Percentiles rank a stretch among this genome's conserved stretches.
These are phyloP conservation scores for Podospora conica DNA, from an alignment of 495 filamentous ascomycete genomes.

Conservation along the genomic window DNA sequence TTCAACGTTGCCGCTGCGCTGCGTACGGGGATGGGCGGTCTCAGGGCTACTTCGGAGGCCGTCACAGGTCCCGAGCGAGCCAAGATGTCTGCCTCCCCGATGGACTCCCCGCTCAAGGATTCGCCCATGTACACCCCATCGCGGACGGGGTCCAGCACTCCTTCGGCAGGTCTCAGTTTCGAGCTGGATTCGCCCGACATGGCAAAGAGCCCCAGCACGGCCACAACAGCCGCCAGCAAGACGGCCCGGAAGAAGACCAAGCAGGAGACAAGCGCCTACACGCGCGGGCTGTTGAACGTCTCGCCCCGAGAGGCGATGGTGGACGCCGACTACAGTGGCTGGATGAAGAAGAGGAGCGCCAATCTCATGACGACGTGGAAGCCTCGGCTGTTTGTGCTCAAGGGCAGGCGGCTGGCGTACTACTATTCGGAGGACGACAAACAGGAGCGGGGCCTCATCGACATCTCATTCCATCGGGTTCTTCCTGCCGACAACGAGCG, in stretches of 20 bases:
- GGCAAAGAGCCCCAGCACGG: constrained; percentile 47
- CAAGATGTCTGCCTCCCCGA: constrained; percentile 42
- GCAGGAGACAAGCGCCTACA: constrained; percentile 92
- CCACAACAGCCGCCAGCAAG: constrained; percentile 36
- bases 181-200: constrained; percentile 69
- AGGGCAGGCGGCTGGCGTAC: constrained; percentile 86
- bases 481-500: constrained; percentile 90
- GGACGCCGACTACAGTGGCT: constrained; percentile 88
- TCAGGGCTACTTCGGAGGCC: constrained; percentile 77
- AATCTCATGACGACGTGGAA: constrained; percentile 98
- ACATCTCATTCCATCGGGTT: constrained; percentile 94
- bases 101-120: constrained; percentile 57
- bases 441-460: constrained; percentile 91
- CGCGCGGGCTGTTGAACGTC: constrained; percentile 76
- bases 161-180: constrained; percentile 72
- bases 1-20: constrained; percentile 41
- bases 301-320: constrained; percentile 76
- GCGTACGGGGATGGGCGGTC: constrained; percentile 37
- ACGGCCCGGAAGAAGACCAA: constrained; percentile 59
- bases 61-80: constrained; percentile 57
- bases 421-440: constrained; percentile 91
- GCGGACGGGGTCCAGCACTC: constrained; percentile 78
- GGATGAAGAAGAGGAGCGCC: constrained; percentile 99
- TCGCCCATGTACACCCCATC: constrained; percentile 61
- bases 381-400: constrained; percentile 84